Evolutionary conservation across 2,329 filamentous ascomycete species (phyloP).

Genomic region (Sporothrix curviconia): DNA sequence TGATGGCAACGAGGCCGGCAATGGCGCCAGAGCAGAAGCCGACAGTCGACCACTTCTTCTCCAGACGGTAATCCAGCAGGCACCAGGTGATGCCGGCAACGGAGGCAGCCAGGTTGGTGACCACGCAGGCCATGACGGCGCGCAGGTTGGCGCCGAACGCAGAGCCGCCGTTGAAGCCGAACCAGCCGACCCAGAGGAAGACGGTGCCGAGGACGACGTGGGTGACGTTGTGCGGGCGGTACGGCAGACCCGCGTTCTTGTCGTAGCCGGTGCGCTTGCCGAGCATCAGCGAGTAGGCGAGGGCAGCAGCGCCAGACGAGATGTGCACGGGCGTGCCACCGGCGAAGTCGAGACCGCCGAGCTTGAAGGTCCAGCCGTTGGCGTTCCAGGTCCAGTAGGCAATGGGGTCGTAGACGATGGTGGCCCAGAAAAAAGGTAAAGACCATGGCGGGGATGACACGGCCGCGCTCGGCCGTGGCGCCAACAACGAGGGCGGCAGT

Average conservation of each 20-base stretch:
- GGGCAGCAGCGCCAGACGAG: conserved; percentile 62
- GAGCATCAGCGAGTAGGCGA: conserved; percentile 68
- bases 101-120: conserved; percentile 80
- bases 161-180: conserved; percentile 88
- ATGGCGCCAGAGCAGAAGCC: conserved; percentile 89
- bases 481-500: conserved; percentile 67
- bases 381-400: conserved; percentile 75
- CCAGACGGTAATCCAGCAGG: conserved; percentile 81
- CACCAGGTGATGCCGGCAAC: conserved; percentile 79
- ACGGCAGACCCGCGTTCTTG: conserved; percentile 55
- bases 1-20: conserved; percentile 80
- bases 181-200: conserved; percentile 90
- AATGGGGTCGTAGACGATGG: conserved; percentile 65
- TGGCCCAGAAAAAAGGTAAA: conserved; percentile 68
- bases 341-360: conserved; percentile 67
- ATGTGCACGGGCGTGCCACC: conserved; percentile 72
- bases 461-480: conserved; percentile 54
- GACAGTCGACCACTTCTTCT: conserved; percentile 88
- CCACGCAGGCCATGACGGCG: conserved; percentile 80
- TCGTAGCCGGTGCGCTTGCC: conserved; percentile 61
- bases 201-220: conserved; percentile 67
- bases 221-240: conserved; percentile 67
- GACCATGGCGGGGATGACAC: conserved; percentile 53
- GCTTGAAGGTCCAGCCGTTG: conserved; percentile 62
- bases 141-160: conserved; percentile 78